Percentiles rank a stretch among this genome's conserved stretches.
These are phyloP conservation scores for Trichoderma koningii DNA, from an alignment of 2,329 filamentous ascomycete species.

Conservation along the genomic window DNA sequence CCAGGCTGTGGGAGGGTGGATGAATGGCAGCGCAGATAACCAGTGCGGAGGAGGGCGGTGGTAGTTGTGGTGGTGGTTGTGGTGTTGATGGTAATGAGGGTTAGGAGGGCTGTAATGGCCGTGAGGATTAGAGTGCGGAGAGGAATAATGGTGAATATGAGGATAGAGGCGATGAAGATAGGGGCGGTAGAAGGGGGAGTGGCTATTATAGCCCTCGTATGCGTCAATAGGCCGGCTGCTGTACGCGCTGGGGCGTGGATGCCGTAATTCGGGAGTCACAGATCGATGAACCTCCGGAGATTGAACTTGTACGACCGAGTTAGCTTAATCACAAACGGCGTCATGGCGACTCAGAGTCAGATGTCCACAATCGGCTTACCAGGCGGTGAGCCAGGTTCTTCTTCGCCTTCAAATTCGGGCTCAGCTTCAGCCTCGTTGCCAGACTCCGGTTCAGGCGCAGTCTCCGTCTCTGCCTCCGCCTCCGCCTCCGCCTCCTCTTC, in stretches of 20 bases:
- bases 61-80: background rate
- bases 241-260: background rate
- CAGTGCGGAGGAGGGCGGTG: background rate
- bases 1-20: conserved; percentile 33
- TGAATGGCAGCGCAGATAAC: background rate
- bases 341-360: conserved; percentile 9
- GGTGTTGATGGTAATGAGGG: too few species aligned
- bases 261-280: background rate
- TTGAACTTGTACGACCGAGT: conserved; percentile 3
- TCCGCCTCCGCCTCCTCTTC: conserved; percentile 17
- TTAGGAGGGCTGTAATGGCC: background rate
- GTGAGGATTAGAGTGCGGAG: background rate
- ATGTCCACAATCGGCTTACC: background rate
- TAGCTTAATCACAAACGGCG: background rate
- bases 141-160: background rate
- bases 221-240: background rate
- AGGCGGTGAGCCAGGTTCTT: background rate
- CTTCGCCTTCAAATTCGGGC: background rate
- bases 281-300: background rate
- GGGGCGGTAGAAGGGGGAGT: background rate
- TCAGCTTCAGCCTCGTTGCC: background rate
- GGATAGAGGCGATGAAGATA: background rate
- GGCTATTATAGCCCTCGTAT: conserved; percentile 3
- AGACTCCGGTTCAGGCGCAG: background rate
- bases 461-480: conserved; percentile 25